phyloP scores from a whole-genome alignment of 352 stramenopile species.

The Phytopythium kandeliae region DNA sequence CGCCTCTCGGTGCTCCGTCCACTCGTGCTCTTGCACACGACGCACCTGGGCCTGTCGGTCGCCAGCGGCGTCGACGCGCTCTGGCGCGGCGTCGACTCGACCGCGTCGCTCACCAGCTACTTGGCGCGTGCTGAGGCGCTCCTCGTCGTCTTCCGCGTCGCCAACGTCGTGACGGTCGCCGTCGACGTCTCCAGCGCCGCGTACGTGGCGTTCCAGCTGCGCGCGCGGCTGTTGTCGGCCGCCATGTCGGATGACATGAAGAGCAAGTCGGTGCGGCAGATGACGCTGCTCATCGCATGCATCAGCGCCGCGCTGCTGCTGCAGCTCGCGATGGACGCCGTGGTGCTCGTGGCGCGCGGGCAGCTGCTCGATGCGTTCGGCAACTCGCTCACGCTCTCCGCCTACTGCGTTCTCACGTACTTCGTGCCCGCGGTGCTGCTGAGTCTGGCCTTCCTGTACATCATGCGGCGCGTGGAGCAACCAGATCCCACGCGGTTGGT shows the following conservation, averaged over 20 bases:
- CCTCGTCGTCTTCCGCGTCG: conserved; percentile 25
- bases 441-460: conserved; percentile 60
- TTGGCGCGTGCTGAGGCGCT: conserved; percentile 14
- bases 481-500: conserved; percentile 43
- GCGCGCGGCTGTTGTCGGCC: conserved; percentile 38
- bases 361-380: conserved; percentile 10
- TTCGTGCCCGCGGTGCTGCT: conserved; percentile 45
- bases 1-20: conserved; percentile 42
- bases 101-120: conserved; percentile 17
- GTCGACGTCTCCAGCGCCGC: conserved; percentile 40
- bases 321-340: conserved; percentile 50
- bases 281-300: conserved; percentile 47
- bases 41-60: conserved; percentile 36
- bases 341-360: conserved; percentile 12
- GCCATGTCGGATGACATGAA: conserved; percentile 77
- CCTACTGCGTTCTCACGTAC: conserved; percentile 47
- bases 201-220: conserved; percentile 38
- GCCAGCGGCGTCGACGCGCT: conserved; percentile 31
- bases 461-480: conserved; percentile 69
- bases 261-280: conserved; percentile 63
- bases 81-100: conserved; percentile 11
- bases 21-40: conserved; percentile 51
- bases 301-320: conserved; percentile 38
- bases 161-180: conserved; percentile 39
- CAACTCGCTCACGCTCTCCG: conserved; percentile 25